Evolutionary conservation across 805 yeast genomes (phyloP).

Genomic region (Kregervanrija delftensis): DNA sequence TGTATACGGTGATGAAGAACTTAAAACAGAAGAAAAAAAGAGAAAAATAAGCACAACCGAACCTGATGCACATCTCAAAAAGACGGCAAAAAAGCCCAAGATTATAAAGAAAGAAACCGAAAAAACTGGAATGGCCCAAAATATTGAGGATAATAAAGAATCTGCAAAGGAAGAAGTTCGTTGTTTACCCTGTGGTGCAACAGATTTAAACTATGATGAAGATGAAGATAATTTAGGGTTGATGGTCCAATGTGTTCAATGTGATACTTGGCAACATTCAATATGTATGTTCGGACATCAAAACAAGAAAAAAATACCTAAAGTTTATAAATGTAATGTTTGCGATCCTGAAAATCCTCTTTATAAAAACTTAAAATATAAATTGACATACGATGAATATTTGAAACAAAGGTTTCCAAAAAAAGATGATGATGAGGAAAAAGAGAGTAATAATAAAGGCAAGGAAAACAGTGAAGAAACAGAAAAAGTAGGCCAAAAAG

Average conservation of each 20-base stretch:
- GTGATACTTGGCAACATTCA: conserved; percentile 70
- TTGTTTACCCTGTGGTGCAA: conserved; percentile 58
- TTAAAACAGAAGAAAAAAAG: conserved; percentile 1
- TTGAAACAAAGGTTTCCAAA: conserved; percentile 9
- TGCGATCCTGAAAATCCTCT: conserved; percentile 36
- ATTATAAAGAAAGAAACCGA: neutral
- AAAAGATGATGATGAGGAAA: conserved; percentile 1
- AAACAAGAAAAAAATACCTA: conserved; percentile 33
- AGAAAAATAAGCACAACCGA: neutral
- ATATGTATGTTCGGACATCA: conserved; percentile 49
- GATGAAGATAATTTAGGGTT: conserved; percentile 45
- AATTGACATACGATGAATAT: conserved; percentile 27
- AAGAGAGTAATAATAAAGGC: conserved; percentile 7
- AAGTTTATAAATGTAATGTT: conserved; percentile 44
- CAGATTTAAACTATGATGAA: conserved; percentile 50
- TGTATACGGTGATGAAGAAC: conserved; percentile 4
- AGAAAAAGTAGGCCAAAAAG: neutral
- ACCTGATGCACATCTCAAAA: neutral
- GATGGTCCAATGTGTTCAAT: conserved; percentile 61
- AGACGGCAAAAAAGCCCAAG: neutral
- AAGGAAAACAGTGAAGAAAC: conserved; percentile 4
- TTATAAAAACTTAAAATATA: conserved; percentile 29
- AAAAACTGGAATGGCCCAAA: neutral
- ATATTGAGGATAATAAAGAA: conserved; percentile 17
- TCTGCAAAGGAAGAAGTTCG: conserved; percentile 36